A percentile compares a stretch with the other conserved stretches of the same genome.
phyloP scores from a whole-genome alignment of 179 eudicot species.

The Actinidia arguta region DNA sequence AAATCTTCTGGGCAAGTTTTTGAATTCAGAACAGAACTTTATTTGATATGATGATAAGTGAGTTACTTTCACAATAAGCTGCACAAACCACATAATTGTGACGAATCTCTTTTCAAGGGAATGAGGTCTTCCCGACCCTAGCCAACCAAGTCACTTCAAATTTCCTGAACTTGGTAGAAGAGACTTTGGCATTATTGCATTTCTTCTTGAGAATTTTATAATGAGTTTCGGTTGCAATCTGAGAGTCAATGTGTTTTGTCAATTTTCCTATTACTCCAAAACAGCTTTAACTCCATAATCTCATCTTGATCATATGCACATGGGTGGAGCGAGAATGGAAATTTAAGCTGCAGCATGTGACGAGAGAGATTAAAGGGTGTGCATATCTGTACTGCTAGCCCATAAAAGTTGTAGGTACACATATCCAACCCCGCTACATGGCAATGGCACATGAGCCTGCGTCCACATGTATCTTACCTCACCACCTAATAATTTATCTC shows the following conservation, averaged over 20 bases:
- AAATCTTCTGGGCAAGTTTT: background rate
- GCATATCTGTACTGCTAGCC: too few relatives aligned
- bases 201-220: background rate
- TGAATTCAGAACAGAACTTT: background rate
- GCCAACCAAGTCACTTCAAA: background rate
- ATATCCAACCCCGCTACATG: too few relatives aligned
- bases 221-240: background rate
- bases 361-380: too few relatives aligned
- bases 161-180: background rate
- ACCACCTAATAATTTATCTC: too few relatives aligned
- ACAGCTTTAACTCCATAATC: background rate
- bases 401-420: too few relatives aligned
- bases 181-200: background rate
- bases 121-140: background rate
- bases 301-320: too few relatives aligned
- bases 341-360: too few relatives aligned
- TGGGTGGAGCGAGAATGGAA: too few relatives aligned
- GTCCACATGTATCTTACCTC: too few relatives aligned
- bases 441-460: too few relatives aligned
- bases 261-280: background rate
- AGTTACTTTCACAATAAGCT: too few relatives aligned
- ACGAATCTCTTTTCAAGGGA: background rate
- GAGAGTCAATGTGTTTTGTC: background rate
- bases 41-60: background rate
- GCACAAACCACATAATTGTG: background rate